These are phyloP conservation scores for Psophocarpus tetragonolobus DNA, from an alignment of 306 rosid species.

Conservation along the genomic window DNA sequence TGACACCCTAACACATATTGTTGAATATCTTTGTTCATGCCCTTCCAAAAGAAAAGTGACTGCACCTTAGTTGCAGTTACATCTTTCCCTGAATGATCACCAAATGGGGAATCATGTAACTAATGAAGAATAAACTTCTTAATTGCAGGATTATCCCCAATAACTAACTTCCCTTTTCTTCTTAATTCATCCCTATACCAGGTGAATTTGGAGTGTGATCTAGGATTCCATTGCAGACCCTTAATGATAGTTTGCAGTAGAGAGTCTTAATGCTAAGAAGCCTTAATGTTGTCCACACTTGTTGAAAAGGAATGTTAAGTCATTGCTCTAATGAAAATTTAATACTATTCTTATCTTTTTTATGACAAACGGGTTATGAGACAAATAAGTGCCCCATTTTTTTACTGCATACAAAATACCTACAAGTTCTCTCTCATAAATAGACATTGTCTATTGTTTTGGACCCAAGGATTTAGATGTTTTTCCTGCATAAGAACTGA, in stretches of 20 bases:
- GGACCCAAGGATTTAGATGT: neutral
- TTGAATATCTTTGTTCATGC: neutral
- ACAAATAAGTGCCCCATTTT: neutral
- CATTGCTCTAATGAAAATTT: neutral
- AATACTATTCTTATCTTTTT: neutral
- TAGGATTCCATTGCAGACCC: neutral
- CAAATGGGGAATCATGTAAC: neutral
- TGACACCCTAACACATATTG: neutral
- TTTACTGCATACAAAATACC: neutral
- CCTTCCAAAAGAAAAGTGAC: neutral
- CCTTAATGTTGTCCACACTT: neutral
- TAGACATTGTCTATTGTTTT: neutral
- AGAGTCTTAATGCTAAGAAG: no score
- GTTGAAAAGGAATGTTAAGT: neutral
- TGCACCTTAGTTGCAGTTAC: neutral
- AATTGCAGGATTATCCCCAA: accelerated
- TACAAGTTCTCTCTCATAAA: neutral
- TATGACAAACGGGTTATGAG: neutral
- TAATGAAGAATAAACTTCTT: neutral
- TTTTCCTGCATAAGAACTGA: neutral
- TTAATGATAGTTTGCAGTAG: no score
- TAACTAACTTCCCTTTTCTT: neutral
- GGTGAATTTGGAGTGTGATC: accelerated
- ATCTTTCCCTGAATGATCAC: neutral
- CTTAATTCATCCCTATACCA: neutral